These are phyloP conservation scores for Phytophthora citricola DNA, from an alignment of 352 stramenopile genomes.

Conservation along the genomic window DNA sequence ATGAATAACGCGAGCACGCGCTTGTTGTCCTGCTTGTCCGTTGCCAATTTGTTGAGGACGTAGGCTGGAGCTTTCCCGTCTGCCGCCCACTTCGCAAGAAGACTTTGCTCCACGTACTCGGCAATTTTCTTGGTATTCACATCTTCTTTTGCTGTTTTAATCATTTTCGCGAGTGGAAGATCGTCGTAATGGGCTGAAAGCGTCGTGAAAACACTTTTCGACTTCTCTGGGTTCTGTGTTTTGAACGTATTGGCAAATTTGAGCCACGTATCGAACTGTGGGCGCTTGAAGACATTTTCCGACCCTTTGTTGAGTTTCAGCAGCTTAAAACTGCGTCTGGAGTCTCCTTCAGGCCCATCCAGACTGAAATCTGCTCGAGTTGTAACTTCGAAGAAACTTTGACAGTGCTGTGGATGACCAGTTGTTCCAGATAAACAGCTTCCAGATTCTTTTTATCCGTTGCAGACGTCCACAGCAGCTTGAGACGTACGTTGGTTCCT, in stretches of 20 bases:
- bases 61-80: not conserved
- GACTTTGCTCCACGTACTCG: not conserved
- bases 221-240: not conserved
- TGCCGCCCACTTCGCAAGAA: slow-evolving; percentile 3
- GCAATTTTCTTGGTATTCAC: not conserved
- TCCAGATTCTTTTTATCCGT: not conserved
- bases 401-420: not conserved
- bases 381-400: not conserved
- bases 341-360: not conserved
- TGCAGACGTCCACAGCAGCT: not conserved
- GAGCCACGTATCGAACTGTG: slow-evolving; percentile 2
- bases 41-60: not conserved
- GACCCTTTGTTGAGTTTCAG: slow-evolving; percentile 6
- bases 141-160: slow-evolving; percentile 5
- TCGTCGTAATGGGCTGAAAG: slow-evolving; percentile 7
- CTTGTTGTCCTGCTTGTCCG: not conserved
- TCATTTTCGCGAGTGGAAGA: not conserved
- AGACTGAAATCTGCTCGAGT: not conserved
- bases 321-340: slow-evolving; percentile 6
- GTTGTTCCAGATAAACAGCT: not conserved
- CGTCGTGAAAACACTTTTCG: not conserved
- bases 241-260: slow-evolving; percentile 1
- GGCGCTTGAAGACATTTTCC: slow-evolving; percentile 2
- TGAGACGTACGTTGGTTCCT: not conserved
- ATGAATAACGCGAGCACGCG: not conserved